Evolutionary conservation across 192 early-diverging fungal species (phyloP).

Genomic region (Podila epigama): DNA sequence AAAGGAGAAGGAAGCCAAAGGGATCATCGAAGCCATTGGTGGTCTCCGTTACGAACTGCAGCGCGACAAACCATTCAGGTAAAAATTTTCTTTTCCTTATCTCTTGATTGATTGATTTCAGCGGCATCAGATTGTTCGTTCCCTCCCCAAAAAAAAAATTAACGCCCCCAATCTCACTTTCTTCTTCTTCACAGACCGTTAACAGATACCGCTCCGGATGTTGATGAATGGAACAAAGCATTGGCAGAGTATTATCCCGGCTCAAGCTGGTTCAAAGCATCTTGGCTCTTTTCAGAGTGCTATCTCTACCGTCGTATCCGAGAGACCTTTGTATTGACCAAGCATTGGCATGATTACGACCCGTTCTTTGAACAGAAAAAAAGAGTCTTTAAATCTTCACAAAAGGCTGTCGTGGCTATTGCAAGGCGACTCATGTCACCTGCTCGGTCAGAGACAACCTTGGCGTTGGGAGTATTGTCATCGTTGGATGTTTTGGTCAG

Average conservation of each 20-base stretch:
- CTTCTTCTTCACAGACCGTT: constrained; percentile 50
- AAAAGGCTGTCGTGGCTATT: constrained; percentile 69
- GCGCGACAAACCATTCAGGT: constrained; percentile 63
- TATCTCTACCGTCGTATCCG: constrained; percentile 82
- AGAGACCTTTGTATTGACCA: constrained; percentile 61
- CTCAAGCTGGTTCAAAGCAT: constrained; percentile 74
- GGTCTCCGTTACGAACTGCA: constrained; percentile 80
- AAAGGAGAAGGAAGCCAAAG: constrained; percentile 70
- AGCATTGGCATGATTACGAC: constrained; percentile 75
- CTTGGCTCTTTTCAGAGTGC: constrained; percentile 88
- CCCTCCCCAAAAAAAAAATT: too few relatives aligned
- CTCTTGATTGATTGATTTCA: not conserved
- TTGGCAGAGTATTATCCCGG: constrained; percentile 59
- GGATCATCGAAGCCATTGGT: constrained; percentile 68
- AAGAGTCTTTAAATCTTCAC: constrained; percentile 72
- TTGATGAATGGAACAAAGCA: constrained; percentile 69
- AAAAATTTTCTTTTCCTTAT: not conserved
- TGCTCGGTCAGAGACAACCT: not conserved
- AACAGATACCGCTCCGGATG: constrained; percentile 64
- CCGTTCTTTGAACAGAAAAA: constrained; percentile 76
- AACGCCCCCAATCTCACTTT: too few relatives aligned
- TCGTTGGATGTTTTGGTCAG: constrained; percentile 26
- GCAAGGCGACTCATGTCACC: constrained; percentile 62
- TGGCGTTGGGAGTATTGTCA: constrained; percentile 19
- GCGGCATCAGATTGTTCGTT: too few relatives aligned